A percentile compares a stretch with the other conserved stretches of the same genome.
Conservation (phyloP, 108 stramenopile genomes). For the Cylindrotheca closterium region DNA sequence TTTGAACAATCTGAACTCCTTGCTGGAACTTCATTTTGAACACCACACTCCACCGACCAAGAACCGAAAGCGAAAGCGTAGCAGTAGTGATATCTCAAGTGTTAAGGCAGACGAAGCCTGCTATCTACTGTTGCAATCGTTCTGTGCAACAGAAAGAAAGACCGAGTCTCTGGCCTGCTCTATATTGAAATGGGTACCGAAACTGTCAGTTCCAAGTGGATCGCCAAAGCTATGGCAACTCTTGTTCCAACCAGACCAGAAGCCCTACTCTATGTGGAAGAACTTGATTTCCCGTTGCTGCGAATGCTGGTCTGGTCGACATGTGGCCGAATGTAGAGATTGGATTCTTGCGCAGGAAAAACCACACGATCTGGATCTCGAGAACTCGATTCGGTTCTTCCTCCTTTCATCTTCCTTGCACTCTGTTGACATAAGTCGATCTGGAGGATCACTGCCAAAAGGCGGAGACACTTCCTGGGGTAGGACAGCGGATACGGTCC, state of each 20-base stretch:
- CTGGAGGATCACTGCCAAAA: constrained; percentile 4
- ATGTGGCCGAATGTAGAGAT: constrained; percentile 35
- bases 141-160: constrained; percentile 21
- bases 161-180: constrained; percentile 18
- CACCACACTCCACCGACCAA: neutral
- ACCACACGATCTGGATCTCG: constrained; percentile 16
- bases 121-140: constrained; percentile 15
- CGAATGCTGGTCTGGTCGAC: constrained; percentile 36
- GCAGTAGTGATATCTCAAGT: neutral
- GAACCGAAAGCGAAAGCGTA: constrained; percentile 1
- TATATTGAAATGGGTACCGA: constrained; percentile 59
- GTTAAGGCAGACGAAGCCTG: neutral
- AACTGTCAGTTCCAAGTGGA: constrained; percentile 31
- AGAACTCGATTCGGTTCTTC: constrained; percentile 37
- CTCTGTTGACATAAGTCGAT: constrained; percentile 16
- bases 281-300: constrained; percentile 46
- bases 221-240: constrained; percentile 41
- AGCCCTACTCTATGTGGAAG: constrained; percentile 26
- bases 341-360: constrained; percentile 42
- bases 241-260: constrained; percentile 31
- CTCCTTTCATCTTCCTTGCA: constrained; percentile 32
- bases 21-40: constrained; percentile 4
- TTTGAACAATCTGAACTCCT: constrained; percentile 8
- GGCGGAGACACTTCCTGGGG: constrained; percentile 16
- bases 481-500: constrained; percentile 13